phyloP scores from a whole-genome alignment of 306 rosid species.

The Cicer chorassanicum region DNA sequence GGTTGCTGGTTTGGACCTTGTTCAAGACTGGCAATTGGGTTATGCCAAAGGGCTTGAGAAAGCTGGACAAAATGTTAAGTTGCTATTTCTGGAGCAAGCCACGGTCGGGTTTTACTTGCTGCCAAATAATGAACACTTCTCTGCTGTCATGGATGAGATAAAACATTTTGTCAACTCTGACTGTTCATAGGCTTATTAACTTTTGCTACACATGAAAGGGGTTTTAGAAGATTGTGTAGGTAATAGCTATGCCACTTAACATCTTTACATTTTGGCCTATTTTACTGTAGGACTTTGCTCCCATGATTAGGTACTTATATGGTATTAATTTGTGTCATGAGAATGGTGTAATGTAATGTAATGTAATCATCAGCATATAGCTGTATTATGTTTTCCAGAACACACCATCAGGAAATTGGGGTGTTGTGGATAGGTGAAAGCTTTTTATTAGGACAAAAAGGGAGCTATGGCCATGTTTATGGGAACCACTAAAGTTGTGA shows the following conservation, averaged over 20 bases:
- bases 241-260: conserved; percentile 66
- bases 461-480: conserved; percentile 57
- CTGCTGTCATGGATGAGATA: conserved; percentile 88
- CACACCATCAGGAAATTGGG: conserved; percentile 46
- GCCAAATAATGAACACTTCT: conserved; percentile 88
- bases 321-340: conserved; percentile 48
- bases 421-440: conserved; percentile 51
- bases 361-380: conserved; percentile 63
- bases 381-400: conserved; percentile 54
- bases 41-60: conserved; percentile 83
- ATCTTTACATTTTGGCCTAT: conserved; percentile 55
- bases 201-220: conserved; percentile 55
- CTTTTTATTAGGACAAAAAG: conserved; percentile 44
- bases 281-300: conserved; percentile 54
- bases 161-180: conserved; percentile 74
- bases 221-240: conserved; percentile 74
- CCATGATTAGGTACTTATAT: conserved; percentile 50
- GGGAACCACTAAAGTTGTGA: conserved; percentile 56
- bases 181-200: conserved; percentile 71
- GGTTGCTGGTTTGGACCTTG: conserved; percentile 93
- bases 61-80: conserved; percentile 72
- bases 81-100: conserved; percentile 80
- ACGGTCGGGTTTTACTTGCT: conserved; percentile 91
- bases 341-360: conserved; percentile 47
- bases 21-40: conserved; percentile 96